phyloP scores from a whole-genome alignment of 2,329 filamentous ascomycete genomes.

The Aureobasidium sp. region DNA sequence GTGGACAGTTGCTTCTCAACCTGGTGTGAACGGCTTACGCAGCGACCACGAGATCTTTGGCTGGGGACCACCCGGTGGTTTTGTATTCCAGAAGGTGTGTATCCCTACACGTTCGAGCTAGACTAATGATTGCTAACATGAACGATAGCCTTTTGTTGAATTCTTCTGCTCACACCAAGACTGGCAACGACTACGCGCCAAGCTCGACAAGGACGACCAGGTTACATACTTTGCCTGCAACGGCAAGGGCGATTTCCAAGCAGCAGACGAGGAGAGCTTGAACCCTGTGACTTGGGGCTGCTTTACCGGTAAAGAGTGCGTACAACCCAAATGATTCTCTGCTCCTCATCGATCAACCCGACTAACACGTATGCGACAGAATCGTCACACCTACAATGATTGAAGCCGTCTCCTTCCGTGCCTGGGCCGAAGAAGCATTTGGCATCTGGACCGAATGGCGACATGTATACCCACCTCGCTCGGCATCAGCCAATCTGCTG shows the following conservation, averaged over 20 bases:
- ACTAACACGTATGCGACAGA: background rate
- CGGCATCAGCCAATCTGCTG: conserved; percentile 64
- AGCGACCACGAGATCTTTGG: conserved; percentile 76
- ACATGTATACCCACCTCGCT: conserved; percentile 71
- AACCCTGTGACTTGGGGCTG: conserved; percentile 97
- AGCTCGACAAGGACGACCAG: conserved; percentile 58
- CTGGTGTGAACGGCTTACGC: conserved; percentile 77
- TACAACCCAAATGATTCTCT: conserved; percentile 8
- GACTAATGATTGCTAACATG: background rate
- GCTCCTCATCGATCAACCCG: background rate
- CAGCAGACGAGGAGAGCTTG: conserved; percentile 58
- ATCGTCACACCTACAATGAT: conserved; percentile 96
- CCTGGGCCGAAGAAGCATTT: conserved; percentile 94
- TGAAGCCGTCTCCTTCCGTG: conserved; percentile 85
- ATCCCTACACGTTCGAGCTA: background rate
- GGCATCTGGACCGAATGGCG: conserved; percentile 94
- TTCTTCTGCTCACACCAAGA: conserved; percentile 76
- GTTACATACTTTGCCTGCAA: conserved; percentile 88
- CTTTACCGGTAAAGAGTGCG: conserved; percentile 76
- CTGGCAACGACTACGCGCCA: conserved; percentile 60
- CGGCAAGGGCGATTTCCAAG: conserved; percentile 66
- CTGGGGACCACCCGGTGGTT: conserved; percentile 88
- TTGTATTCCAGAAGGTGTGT: conserved; percentile 82
- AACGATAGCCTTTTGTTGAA: conserved; percentile 69
- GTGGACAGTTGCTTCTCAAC: conserved; percentile 96